Percentiles rank a stretch among this genome's conserved stretches.
These are phyloP conservation scores for Nitzschia sp. DNA, from an alignment of 108 stramenopile species.

Conservation along the genomic window DNA sequence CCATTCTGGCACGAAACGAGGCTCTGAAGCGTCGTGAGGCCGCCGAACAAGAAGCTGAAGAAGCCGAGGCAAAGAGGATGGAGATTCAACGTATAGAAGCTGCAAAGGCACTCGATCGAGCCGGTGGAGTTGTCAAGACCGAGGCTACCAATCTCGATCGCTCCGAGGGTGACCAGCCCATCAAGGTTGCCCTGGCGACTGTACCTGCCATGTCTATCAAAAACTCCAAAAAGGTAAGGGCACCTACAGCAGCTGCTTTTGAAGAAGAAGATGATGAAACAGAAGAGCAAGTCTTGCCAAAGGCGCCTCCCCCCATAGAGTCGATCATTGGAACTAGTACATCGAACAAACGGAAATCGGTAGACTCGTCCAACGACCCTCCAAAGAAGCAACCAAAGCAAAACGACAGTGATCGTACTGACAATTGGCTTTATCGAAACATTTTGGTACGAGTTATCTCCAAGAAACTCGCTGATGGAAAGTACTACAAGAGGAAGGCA, in stretches of 20 bases:
- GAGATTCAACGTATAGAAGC: slow-evolving; percentile 72
- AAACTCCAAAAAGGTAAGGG: slow-evolving; percentile 15
- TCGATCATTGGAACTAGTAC: neutral
- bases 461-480: slow-evolving; percentile 68
- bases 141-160: slow-evolving; percentile 57
- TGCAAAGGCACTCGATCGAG: slow-evolving; percentile 69
- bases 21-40: slow-evolving; percentile 42
- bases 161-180: slow-evolving; percentile 20
- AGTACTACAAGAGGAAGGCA: slow-evolving; percentile 85
- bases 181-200: slow-evolving; percentile 39
- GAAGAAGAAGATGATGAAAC: slow-evolving; percentile 35
- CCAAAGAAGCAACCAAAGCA: slow-evolving; percentile 6
- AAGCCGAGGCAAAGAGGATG: slow-evolving; percentile 53
- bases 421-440: slow-evolving; percentile 73
- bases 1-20: slow-evolving; percentile 50
- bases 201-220: neutral
- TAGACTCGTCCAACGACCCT: neutral
- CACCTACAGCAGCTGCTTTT: slow-evolving; percentile 29
- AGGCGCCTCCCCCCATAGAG: neutral
- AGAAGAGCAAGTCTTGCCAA: neutral
- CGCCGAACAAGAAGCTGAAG: slow-evolving; percentile 53
- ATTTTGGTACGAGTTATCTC: slow-evolving; percentile 82
- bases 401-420: slow-evolving; percentile 21
- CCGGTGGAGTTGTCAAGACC: slow-evolving; percentile 50
- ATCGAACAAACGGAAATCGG: slow-evolving; percentile 13